phyloP scores from a whole-genome alignment of 1,284 basidiomycete species.

The Thelephora terrestris region DNA sequence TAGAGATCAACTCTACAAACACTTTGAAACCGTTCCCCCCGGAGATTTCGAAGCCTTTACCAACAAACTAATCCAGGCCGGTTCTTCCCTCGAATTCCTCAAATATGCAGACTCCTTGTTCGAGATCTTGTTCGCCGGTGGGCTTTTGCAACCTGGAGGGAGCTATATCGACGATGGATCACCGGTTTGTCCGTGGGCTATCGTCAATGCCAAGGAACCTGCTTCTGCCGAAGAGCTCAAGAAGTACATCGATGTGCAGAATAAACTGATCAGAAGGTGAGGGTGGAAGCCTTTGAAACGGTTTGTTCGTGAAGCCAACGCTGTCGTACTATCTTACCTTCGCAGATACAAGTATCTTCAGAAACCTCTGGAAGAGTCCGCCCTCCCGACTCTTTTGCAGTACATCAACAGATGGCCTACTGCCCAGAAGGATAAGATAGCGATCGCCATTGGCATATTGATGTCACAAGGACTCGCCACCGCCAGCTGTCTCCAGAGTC shows the following conservation, averaged over 20 bases:
- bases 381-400: slow-evolving; percentile 79
- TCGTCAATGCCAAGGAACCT: slow-evolving; percentile 74
- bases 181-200: slow-evolving; percentile 71
- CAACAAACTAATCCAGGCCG: slow-evolving; percentile 84
- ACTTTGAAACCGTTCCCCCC: slow-evolving; percentile 78
- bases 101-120: slow-evolving; percentile 96
- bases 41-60: slow-evolving; percentile 79
- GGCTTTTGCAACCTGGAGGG: slow-evolving; percentile 92
- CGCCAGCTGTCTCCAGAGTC: slow-evolving; percentile 66
- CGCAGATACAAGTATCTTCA: slow-evolving; percentile 95
- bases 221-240: slow-evolving; percentile 77
- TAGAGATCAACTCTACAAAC: slow-evolving; percentile 90
- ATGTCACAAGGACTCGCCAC: slow-evolving; percentile 75
- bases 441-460: slow-evolving; percentile 72
- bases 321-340: not conserved
- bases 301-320: not conserved
- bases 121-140: slow-evolving; percentile 89
- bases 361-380: slow-evolving; percentile 82
- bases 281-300: slow-evolving; percentile 7
- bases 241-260: slow-evolving; percentile 87
- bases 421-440: slow-evolving; percentile 73
- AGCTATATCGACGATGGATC: slow-evolving; percentile 83
- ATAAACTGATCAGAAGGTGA: slow-evolving; percentile 90
- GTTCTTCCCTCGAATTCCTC: slow-evolving; percentile 84
- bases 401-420: slow-evolving; percentile 81